phyloP scores from a whole-genome alignment of 495 filamentous ascomycete species.

The Hypoxylon fuscum region DNA sequence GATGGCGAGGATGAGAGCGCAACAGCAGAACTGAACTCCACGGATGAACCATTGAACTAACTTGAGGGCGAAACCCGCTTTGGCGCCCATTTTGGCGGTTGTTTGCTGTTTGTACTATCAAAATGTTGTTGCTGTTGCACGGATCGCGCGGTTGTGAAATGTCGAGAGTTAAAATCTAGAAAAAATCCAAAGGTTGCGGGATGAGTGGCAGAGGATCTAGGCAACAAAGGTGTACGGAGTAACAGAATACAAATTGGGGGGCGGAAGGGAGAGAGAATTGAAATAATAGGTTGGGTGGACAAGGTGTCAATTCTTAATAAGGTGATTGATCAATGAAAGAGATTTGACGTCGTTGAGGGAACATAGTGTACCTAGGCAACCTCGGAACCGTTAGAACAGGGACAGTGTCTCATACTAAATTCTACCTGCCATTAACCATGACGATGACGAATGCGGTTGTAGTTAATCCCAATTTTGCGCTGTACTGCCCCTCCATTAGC shows the following conservation, averaged over 20 bases:
- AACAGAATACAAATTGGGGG: conserved; percentile 17
- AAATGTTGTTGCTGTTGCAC: conserved; percentile 32
- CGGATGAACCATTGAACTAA: conserved; percentile 70
- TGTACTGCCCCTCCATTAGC: conserved; percentile 27
- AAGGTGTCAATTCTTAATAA: conserved; percentile 1
- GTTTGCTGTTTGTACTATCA: conserved; percentile 26
- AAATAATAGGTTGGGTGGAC: conserved; percentile 5
- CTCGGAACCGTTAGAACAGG: neutral
- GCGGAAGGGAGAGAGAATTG: neutral
- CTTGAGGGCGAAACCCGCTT: conserved; percentile 66
- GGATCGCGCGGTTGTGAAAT: conserved; percentile 38
- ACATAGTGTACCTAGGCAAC: neutral
- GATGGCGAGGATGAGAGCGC: conserved; percentile 77
- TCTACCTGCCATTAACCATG: conserved; percentile 13
- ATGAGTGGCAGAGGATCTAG: conserved; percentile 8
- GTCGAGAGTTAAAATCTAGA: conserved; percentile 7
- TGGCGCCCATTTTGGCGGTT: conserved; percentile 50
- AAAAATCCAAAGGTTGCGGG: conserved; percentile 10
- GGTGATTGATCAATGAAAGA: conserved; percentile 36
- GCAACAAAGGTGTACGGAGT: conserved; percentile 10
- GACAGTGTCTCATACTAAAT: conserved; percentile 9
- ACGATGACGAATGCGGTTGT: conserved; percentile 39
- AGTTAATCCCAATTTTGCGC: conserved; percentile 15
- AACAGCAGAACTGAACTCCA: conserved; percentile 73
- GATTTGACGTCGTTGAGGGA: conserved; percentile 30